These are phyloP conservation scores for Beta vulgaris DNA, from an alignment of 148 eudicot species.

Conservation along the genomic window DNA sequence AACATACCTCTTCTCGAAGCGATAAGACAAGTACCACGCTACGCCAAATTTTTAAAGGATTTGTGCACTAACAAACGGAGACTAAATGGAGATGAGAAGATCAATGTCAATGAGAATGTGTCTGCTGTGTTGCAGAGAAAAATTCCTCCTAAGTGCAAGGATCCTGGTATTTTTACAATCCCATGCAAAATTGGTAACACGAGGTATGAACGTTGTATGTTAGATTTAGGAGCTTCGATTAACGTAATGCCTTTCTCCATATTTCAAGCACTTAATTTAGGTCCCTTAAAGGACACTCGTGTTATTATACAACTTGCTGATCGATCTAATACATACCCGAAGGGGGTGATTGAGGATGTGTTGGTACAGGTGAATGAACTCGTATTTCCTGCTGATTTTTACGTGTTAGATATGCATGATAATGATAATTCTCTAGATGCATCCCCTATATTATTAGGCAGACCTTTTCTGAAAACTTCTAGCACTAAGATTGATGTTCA, in stretches of 20 bases:
- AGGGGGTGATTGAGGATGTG: constrained; percentile 16
- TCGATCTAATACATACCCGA: constrained; percentile 7
- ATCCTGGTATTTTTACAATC: neutral
- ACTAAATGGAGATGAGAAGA: neutral
- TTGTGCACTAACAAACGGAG: neutral
- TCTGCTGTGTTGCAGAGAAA: neutral
- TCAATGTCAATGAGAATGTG: neutral
- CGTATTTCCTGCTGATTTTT: constrained; percentile 1
- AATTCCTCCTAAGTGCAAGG: neutral
- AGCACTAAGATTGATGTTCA: constrained; percentile 31
- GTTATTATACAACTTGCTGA: constrained; percentile 3
- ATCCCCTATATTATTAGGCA: constrained; percentile 21
- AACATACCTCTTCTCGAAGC: no score
- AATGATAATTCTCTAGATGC: neutral
- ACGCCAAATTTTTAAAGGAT: neutral
- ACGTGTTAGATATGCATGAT: neutral
- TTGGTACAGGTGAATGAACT: neutral
- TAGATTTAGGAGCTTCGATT: no score
- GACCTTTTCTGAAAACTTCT: constrained; percentile 29
- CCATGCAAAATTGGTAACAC: neutral
- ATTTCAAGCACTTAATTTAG: no score
- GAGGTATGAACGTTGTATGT: no score
- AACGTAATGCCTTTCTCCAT: neutral
- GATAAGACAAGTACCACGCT: neutral
- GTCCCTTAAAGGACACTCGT: neutral